A percentile compares a stretch with the other conserved stretches of the same genome.
phyloP scores from a whole-genome alignment of 257 asterid genomes.

The Euphrasia confusa region DNA sequence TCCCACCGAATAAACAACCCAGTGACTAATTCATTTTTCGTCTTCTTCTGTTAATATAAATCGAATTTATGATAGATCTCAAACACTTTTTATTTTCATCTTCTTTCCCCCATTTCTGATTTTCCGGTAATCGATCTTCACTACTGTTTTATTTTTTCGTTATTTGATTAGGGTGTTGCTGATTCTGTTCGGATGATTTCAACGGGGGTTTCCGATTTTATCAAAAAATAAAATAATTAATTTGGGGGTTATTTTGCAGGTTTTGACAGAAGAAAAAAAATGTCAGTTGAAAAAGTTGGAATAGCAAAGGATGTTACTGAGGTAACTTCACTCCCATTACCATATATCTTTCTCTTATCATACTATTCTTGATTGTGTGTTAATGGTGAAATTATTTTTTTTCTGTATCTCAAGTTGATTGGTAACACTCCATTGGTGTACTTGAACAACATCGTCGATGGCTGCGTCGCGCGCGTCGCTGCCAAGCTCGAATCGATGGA shows the following conservation, averaged over 20 bases:
- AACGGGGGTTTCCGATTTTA: no score
- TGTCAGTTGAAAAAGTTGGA: not conserved
- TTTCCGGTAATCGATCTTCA: no score
- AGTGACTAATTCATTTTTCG: no score
- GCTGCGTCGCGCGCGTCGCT: slow-evolving; percentile 90
- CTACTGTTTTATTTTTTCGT: no score
- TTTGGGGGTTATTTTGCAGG: not conserved
- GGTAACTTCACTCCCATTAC: not conserved
- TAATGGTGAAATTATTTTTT: not conserved
- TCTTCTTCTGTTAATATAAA: no score
- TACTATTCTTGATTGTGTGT: not conserved
- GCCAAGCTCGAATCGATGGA: slow-evolving; percentile 98
- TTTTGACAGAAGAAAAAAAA: not conserved
- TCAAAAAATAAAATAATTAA: no score
- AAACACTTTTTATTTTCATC: no score
- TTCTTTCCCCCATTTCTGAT: no score
- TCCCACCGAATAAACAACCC: no score
- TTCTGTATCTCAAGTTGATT: slow-evolving; percentile 49
- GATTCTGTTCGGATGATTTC: no score
- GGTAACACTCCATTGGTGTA: slow-evolving; percentile 94
- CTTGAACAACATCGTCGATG: slow-evolving; percentile 84
- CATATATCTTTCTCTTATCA: not conserved
- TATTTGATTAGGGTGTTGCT: no score
- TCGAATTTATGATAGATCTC: no score
- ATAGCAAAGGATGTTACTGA: slow-evolving; percentile 4